Conservation (phyloP, 31 red algal genomes). For the Endocladia muricata region DNA sequence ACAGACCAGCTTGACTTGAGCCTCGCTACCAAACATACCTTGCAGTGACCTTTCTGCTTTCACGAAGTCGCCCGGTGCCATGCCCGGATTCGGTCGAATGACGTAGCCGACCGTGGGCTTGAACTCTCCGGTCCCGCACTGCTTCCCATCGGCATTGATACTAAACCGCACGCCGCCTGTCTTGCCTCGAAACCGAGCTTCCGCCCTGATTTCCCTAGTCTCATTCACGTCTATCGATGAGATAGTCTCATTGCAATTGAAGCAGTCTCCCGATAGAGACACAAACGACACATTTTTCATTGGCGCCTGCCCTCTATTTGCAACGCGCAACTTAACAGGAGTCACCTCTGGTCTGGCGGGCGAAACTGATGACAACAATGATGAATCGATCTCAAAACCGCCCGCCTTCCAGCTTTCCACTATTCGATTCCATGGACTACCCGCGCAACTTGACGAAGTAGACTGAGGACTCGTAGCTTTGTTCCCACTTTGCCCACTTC, state of each 20-base stretch:
- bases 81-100: constrained; percentile 30
- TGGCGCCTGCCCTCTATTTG: constrained; percentile 28
- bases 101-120: constrained; percentile 52
- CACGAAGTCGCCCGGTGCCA: constrained; percentile 38
- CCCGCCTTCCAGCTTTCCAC: constrained; percentile 49
- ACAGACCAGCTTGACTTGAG: not conserved
- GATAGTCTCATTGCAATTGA: constrained; percentile 11
- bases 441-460: not conserved
- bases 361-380: constrained; percentile 15
- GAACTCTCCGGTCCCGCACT: constrained; percentile 32
- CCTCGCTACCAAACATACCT: constrained; percentile 56
- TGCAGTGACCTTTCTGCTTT: constrained; percentile 34
- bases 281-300: constrained; percentile 21
- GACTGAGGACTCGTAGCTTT: not conserved
- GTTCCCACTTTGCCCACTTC: not conserved
- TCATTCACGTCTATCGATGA: not conserved
- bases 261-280: constrained; percentile 26
- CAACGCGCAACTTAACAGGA: constrained; percentile 27
- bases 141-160: constrained; percentile 10
- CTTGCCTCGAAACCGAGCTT: constrained; percentile 34
- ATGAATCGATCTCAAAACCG: constrained; percentile 46
- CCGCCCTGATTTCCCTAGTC: constrained; percentile 6
- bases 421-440: constrained; percentile 25
- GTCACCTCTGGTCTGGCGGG: constrained; percentile 22
- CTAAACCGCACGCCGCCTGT: constrained; percentile 39